These are phyloP conservation scores for Phaeolepiota aurea DNA, from an alignment of 768 basidiomycete genomes.

Conservation along the genomic window DNA sequence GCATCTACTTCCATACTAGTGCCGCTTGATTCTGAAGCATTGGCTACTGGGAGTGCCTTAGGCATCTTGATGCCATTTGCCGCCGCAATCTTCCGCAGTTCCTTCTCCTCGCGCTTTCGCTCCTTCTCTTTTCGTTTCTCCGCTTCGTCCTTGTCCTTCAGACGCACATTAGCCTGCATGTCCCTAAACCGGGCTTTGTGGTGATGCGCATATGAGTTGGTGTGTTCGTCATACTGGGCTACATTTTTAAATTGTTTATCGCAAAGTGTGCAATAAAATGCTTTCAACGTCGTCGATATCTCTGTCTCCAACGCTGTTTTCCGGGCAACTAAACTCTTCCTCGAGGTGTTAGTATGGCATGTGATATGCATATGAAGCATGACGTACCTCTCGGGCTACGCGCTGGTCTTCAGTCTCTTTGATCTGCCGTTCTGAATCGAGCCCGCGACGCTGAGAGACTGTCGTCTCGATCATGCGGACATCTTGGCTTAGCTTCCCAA, in stretches of 20 bases:
- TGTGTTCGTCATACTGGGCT: conserved; percentile 84
- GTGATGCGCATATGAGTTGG: conserved; percentile 82
- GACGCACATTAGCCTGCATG: conserved; percentile 68
- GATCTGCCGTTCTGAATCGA: conserved; percentile 76
- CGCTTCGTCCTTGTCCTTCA: conserved; percentile 57
- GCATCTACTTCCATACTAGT: conserved; percentile 17
- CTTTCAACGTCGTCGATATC: conserved; percentile 55
- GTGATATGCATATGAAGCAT: background rate
- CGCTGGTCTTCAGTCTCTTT: conserved; percentile 79
- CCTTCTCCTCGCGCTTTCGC: conserved; percentile 77
- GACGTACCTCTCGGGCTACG: conserved; percentile 55
- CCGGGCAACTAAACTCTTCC: conserved; percentile 60
- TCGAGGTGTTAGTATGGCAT: background rate
- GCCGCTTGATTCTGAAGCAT: conserved; percentile 11
- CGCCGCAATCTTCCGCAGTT: conserved; percentile 74
- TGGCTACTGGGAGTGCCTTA: conserved; percentile 22
- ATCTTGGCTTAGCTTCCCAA: conserved; percentile 75
- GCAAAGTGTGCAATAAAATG: conserved; percentile 79
- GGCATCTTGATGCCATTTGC: conserved; percentile 72
- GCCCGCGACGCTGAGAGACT: conserved; percentile 69
- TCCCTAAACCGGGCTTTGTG: conserved; percentile 78
- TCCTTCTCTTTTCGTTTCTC: conserved; percentile 82
- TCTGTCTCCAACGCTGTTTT: conserved; percentile 60
- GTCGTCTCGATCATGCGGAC: conserved; percentile 80
- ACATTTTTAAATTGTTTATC: conserved; percentile 86